Evolutionary conservation across 257 asterid species (phyloP), one percentile per base, ranked within the genome.

Genomic region (Osmanthus fragrans): DNA sequence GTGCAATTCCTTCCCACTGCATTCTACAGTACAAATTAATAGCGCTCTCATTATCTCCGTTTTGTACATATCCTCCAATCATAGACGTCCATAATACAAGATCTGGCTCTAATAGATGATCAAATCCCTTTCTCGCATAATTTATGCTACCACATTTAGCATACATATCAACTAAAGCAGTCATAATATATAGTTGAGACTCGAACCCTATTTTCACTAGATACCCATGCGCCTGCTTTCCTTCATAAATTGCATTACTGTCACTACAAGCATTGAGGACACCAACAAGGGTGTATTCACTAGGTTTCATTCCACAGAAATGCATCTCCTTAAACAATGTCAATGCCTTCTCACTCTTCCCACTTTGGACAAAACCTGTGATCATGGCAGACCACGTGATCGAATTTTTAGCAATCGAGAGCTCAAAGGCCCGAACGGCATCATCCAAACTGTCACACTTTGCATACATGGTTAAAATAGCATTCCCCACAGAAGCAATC

Each of bases 371-470:
- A 23, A 81, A 88, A 40, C 96, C 98, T 12, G 98, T 94, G 36
- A 92, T 85, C 92, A 94, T 82, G 0, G 98, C 98, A 76, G 98
- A 92, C 98, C 97, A 94, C 0, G 98, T 89, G 73, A 94, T 92
- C 2, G 92, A 77, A 74, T 94, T 90, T 87, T 85, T 89, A 64
- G 80, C 85, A 51, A 79, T 71, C 0, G 87, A 87, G 58, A 82
- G 81, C 88, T 89, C 90, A 76, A 90, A 94, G 18, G 82, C 87
- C 47, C 32, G 71, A 73, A 84, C 82, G 0, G 98, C 90, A 66
- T 88, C 90, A 9, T 76, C 78, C 68, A 92, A 80, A 70, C 80
- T 85, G 70, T 94, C 91, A 73, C 97, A 92, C 82, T 94, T 94
- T 0, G 96, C 82, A 63, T 92, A 92, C 97, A 94, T 92, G 4